Base-by-base conservation (phyloP, 306 rosid genomes). In the Lathyrus aphaca region DNA sequence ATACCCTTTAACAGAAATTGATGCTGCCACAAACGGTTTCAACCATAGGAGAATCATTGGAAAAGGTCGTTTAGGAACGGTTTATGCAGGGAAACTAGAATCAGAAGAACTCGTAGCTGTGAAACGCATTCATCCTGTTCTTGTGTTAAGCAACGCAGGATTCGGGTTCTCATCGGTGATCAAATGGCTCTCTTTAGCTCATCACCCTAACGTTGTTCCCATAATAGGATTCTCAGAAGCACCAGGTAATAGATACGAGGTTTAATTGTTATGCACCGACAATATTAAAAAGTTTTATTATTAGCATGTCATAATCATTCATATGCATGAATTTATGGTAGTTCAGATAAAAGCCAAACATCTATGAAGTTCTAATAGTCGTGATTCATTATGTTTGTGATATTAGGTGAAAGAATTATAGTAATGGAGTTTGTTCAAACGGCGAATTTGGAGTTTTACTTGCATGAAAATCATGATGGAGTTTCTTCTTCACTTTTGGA, bases 191-290 rank as follows among this genome's bases (percentile, higher is more conserved):
- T 88, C 96, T 17, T 68, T 64, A 23, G 96, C 97, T 6, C 96
- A 88, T 14, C 94, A 94, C 76, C 91, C 94, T 21, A 82, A 90
- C 63, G 43, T 90, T 13, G 94, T 94, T 3, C 85, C 96, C 1
- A 88, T 94, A 12, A 19, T 80, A n/a, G 97, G 97, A 2, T 90
- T 77, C 75, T 85, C 96, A 0, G 97, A 94, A 78, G 98, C 89
- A 1, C 90, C 97, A 0, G 98, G 59, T 53, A 45, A 7, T 1
- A 7, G 0, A 35, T 7, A 35, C 8, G 1, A 0, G 0, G 3
- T 7, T 35, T 35, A 35, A 35, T 35, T 35, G 10, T 35, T 7
- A 35, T 35, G 39, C 39, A 35, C 3, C 1, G 8, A 1, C 9
- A 32, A 1, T 32, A 6, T 32, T 32, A 32, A 32, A 32, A 6